phyloP scores from a whole-genome alignment of 2,329 filamentous ascomycete species.

The Fusarium burgessii region DNA sequence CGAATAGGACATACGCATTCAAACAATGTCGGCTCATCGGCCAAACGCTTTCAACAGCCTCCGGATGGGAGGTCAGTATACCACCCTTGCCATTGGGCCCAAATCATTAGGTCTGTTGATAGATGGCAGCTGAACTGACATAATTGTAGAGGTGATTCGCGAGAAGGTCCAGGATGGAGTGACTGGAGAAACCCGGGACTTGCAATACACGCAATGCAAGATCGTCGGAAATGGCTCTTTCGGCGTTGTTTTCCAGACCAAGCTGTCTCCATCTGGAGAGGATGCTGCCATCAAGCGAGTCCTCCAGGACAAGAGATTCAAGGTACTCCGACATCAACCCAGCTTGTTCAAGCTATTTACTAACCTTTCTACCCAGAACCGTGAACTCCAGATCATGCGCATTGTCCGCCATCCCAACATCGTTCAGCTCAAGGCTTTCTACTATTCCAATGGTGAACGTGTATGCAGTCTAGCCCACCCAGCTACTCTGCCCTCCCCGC shows the following conservation, averaged over 20 bases:
- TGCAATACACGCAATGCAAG: constrained; percentile 99
- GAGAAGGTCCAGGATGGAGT: constrained; percentile 99
- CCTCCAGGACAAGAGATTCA: constrained; percentile 99
- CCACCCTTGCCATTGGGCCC: constrained; percentile 20
- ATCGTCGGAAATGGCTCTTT: constrained; percentile 99
- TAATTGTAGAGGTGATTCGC: constrained; percentile 85
- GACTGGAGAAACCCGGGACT: constrained; percentile 94
- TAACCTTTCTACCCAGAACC: constrained; percentile 75
- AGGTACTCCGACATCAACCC: constrained; percentile 67
- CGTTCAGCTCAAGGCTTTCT: constrained; percentile 98
- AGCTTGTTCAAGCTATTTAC: background rate
- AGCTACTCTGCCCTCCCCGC: constrained; percentile 1
- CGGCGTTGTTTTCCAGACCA: constrained; percentile 98
- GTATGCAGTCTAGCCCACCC: constrained; percentile 63
- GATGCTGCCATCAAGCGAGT: constrained; percentile 99
- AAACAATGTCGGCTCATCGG: constrained; percentile 86
- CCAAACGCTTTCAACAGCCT: constrained; percentile 87
- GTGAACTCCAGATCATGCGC: constrained; percentile 99
- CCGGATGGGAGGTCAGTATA: constrained; percentile 93
- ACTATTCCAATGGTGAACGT: constrained; percentile 98
- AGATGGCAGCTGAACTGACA: constrained; percentile 28
- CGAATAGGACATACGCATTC: constrained; percentile 43
- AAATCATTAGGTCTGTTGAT: background rate
- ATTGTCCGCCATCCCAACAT: constrained; percentile 99
- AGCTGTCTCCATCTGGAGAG: constrained; percentile 96